A percentile compares a stretch with the other conserved stretches of the same genome.
phyloP scores from a whole-genome alignment of 2,329 filamentous ascomycete species.

The Verticillium tricorpus region DNA sequence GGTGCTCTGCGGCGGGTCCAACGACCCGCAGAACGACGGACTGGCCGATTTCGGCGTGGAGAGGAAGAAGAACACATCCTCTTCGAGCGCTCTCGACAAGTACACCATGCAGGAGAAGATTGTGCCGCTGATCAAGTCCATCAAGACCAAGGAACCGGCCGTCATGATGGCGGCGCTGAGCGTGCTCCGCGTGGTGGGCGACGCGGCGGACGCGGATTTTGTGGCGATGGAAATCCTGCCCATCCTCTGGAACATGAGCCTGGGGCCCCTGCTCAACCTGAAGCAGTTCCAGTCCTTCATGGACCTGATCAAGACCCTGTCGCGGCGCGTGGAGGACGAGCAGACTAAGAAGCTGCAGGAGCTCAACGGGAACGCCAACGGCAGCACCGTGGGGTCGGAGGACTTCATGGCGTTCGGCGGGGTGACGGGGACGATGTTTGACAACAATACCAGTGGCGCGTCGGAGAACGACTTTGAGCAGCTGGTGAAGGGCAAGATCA shows the following conservation, averaged over 20 bases:
- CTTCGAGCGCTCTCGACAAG: conserved; percentile 83
- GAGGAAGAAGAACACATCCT: conserved; percentile 57
- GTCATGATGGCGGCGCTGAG: conserved; percentile 93
- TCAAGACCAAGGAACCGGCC: conserved; percentile 96
- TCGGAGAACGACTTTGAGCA: conserved; percentile 77
- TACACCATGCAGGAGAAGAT: conserved; percentile 99
- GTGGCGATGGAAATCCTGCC: conserved; percentile 88
- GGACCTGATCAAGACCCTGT: conserved; percentile 77
- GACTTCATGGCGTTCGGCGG: conserved; percentile 70
- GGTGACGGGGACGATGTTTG: conserved; percentile 56
- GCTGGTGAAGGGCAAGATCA: conserved; percentile 71
- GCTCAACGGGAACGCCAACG: conserved; percentile 57
- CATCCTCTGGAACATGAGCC: conserved; percentile 83
- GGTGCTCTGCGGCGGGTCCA: conserved; percentile 77
- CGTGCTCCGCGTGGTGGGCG: conserved; percentile 79
- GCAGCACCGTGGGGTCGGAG: conserved; percentile 46
- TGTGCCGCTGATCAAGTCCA: conserved; percentile 80
- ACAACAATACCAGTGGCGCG: conserved; percentile 44
- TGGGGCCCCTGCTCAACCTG: conserved; percentile 84
- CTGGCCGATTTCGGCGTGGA: conserved; percentile 64
- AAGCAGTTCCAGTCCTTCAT: conserved; percentile 88
- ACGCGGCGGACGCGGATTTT: conserved; percentile 81
- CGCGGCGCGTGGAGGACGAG: conserved; percentile 77
- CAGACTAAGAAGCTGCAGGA: conserved; percentile 87
- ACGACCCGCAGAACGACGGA: conserved; percentile 57